Evolutionary conservation across 371 early-diverging fungal species (phyloP).

Genomic region (Batkoa obscura): DNA sequence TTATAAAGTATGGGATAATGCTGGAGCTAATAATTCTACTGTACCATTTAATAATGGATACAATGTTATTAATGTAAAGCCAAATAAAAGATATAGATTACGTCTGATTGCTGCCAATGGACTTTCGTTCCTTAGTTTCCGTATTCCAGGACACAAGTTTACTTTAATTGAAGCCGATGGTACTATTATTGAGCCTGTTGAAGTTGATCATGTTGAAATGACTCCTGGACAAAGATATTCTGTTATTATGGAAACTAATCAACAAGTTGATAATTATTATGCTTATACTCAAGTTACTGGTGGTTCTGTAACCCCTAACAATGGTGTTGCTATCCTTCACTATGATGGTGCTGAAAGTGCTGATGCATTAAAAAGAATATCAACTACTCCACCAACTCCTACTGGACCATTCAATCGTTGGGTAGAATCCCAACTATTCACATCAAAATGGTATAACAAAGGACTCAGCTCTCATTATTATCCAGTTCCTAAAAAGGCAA

Average conservation of each 20-base stretch:
- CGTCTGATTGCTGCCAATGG: not conserved
- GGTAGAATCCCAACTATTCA: too few species aligned
- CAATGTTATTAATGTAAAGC: not conserved
- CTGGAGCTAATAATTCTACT: too few species aligned
- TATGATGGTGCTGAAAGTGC: slow-evolving; percentile 9
- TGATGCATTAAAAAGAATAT: too few species aligned
- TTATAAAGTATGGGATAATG: slow-evolving; percentile 7
- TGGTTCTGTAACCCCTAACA: slow-evolving; percentile 9
- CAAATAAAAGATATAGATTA: not conserved
- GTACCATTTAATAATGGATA: not conserved
- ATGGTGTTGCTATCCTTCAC: slow-evolving; percentile 12
- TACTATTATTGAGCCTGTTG: slow-evolving; percentile 11
- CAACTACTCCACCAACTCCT: too few species aligned
- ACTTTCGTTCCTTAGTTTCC: slow-evolving; percentile 8
- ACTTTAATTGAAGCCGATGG: slow-evolving; percentile 23
- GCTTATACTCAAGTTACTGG: slow-evolving; percentile 12
- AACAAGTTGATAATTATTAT: slow-evolving; percentile 15
- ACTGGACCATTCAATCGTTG: too few species aligned
- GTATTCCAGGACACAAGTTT: slow-evolving; percentile 17
- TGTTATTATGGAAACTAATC: slow-evolving; percentile 15
- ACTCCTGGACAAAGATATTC: slow-evolving; percentile 20
- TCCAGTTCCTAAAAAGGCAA: too few species aligned
- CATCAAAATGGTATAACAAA: too few species aligned
- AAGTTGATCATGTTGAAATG: slow-evolving; percentile 13
- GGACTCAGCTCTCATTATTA: too few species aligned